phyloP scores from a whole-genome alignment of 768 basidiomycete genomes.

The Symmetrospora coprosmae region DNA sequence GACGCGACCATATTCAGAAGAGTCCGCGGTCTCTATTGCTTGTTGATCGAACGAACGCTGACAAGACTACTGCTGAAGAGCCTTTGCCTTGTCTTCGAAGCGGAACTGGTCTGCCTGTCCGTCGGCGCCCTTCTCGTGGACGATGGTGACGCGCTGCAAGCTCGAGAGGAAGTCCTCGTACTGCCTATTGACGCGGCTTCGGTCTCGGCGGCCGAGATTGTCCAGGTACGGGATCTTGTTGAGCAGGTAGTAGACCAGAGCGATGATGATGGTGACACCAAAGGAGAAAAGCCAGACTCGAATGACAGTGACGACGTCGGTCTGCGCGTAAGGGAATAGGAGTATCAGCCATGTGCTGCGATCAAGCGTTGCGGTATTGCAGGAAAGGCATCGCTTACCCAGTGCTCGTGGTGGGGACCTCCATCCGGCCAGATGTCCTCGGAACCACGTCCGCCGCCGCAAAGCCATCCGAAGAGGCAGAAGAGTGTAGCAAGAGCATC shows the following conservation, averaged over 20 bases:
- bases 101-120: background rate
- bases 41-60: too few relatives aligned
- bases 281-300: slow-evolving; percentile 41
- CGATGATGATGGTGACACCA: slow-evolving; percentile 39
- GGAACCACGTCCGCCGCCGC: slow-evolving; percentile 34
- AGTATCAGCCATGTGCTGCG: slow-evolving; percentile 17
- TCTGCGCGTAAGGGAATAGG: slow-evolving; percentile 25
- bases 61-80: too few relatives aligned
- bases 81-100: slow-evolving; percentile 20
- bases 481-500: slow-evolving; percentile 42
- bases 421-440: slow-evolving; percentile 16
- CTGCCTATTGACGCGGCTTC: slow-evolving; percentile 21
- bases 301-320: slow-evolving; percentile 41
- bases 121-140: slow-evolving; percentile 37
- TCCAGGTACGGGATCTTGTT: slow-evolving; percentile 40
- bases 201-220: slow-evolving; percentile 37
- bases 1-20: too few relatives aligned
- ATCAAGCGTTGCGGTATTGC: slow-evolving; percentile 21
- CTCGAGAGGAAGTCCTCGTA: slow-evolving; percentile 40
- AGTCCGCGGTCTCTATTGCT: too few relatives aligned
- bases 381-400: too few relatives aligned
- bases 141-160: slow-evolving; percentile 40
- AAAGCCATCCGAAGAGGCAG: slow-evolving; percentile 41
- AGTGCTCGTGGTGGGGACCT: slow-evolving; percentile 26
- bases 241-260: slow-evolving; percentile 39